Base-by-base conservation (phyloP, 2,329 filamentous ascomycete species). In the Ambrosiella beaveri region DNA sequence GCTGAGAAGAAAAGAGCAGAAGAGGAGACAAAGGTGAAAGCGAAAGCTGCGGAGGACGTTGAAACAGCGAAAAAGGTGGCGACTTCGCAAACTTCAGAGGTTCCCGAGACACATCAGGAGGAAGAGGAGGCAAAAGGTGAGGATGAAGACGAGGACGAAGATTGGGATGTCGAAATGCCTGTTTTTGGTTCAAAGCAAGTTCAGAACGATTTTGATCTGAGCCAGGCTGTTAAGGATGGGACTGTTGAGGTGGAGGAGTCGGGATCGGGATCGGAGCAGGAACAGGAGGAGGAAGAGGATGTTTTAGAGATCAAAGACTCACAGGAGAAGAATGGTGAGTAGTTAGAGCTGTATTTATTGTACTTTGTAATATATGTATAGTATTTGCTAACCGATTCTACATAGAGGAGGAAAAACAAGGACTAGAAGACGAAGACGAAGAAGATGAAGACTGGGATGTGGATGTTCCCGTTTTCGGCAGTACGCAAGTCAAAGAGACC, bases 81-180 rank as follows among this genome's bases (percentile, higher is more conserved):
- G 3, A 6, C 39, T 5, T 12, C n/a, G 39, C n/a, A 11, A 12
- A n/a, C 4, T 12, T 41, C 2, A 12, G 39, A 41, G 39, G 39
- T 12, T 12, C 11, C 11, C 2, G 54, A 56, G 19, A 27, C 35
- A 13, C 17, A 27, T 2, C 15, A 40, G 19, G 54, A 54, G 2
- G 37, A 54, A 41, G 47, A 45, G 19, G n/a, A 38, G 36, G 53
- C 17, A 1, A 39, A 37, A n/a, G 57, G 13, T n/a, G 55, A 49
- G 17, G 56, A 57, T 7, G 52, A 58, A 7, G 38, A 51, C 5
- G 58, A 60, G 1, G 54, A 54, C 4, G 58, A 57, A 1, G 55
- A 60, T 49, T 60, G 58, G 58, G 58, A 60, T 12, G 19, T 60
- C 8, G 58, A 60, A 19, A 13, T 60, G 9, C 58, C 58, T 15